These are phyloP conservation scores for Aspergillus arachidicola DNA, from an alignment of 2,329 filamentous ascomycete species.

Conservation along the genomic window DNA sequence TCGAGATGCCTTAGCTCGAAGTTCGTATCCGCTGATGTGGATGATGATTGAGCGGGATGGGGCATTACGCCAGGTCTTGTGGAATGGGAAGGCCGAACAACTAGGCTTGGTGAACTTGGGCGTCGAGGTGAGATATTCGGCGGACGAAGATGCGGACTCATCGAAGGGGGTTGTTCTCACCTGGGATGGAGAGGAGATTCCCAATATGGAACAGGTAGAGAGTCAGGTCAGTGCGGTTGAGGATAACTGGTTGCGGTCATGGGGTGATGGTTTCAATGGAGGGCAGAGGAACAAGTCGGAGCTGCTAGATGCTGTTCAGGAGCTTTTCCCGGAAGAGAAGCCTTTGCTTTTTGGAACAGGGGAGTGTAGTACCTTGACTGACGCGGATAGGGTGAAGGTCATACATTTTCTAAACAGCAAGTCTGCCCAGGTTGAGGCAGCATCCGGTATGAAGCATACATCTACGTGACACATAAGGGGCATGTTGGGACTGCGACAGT, in stretches of 20 bases:
- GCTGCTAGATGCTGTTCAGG: slow-evolving; percentile 33
- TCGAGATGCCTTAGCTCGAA: slow-evolving; percentile 68
- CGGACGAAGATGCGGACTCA: slow-evolving; percentile 17
- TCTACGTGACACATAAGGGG: neutral
- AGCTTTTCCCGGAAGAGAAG: slow-evolving; percentile 29
- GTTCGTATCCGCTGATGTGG: slow-evolving; percentile 71
- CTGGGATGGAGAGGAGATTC: slow-evolving; percentile 41
- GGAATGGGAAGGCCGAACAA: slow-evolving; percentile 45
- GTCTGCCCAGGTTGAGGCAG: neutral
- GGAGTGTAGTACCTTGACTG: slow-evolving; percentile 21
- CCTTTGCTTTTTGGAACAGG: slow-evolving; percentile 13
- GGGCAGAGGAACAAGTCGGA: slow-evolving; percentile 20
- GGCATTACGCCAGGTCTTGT: slow-evolving; percentile 45
- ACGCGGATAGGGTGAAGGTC: slow-evolving; percentile 25
- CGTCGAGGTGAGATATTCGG: slow-evolving; percentile 40
- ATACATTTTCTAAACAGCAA: slow-evolving; percentile 6
- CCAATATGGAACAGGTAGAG: slow-evolving; percentile 37
- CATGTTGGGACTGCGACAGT: neutral
- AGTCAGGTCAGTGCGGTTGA: slow-evolving; percentile 29
- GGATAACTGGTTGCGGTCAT: neutral
- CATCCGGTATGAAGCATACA: neutral
- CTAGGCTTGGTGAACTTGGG: slow-evolving; percentile 42
- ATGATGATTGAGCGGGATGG: slow-evolving; percentile 46
- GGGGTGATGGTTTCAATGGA: neutral
- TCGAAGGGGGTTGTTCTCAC: slow-evolving; percentile 33